A percentile compares a stretch with the other conserved stretches of the same genome.
phyloP scores from a whole-genome alignment of 1,139 yeast genomes.

The Geotrichum phurueaensis region DNA sequence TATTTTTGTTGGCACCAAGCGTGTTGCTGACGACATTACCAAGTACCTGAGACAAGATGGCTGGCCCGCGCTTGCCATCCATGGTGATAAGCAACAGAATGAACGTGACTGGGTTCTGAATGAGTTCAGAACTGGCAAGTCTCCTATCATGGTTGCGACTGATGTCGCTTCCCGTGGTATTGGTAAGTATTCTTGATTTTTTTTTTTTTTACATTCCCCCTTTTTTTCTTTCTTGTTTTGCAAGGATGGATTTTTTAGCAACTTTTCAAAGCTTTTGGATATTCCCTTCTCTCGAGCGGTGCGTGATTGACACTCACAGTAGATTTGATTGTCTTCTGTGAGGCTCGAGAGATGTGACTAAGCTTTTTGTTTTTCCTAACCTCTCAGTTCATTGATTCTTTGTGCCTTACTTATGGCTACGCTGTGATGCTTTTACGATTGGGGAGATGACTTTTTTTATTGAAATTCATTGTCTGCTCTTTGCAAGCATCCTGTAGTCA shows the following conservation, averaged over 20 bases:
- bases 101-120: constrained; percentile 98
- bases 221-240: constrained; percentile 5
- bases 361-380: background rate
- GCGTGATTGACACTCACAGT: background rate
- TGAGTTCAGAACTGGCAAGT: constrained; percentile 86
- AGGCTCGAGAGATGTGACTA: background rate
- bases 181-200: constrained; percentile 59
- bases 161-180: constrained; percentile 99
- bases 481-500: constrained; percentile 10
- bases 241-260: background rate
- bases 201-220: constrained; percentile 3
- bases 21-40: constrained; percentile 95
- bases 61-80: constrained; percentile 98
- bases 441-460: constrained; percentile 13
- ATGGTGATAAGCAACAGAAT: constrained; percentile 96
- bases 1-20: constrained; percentile 90
- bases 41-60: constrained; percentile 90
- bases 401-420: background rate
- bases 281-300: background rate
- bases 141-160: constrained; percentile 98
- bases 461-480: constrained; percentile 2
- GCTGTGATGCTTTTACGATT: background rate
- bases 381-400: background rate
- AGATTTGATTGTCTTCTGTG: background rate
- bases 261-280: background rate